Evolutionary conservation across 306 rosid species (phyloP).

Genomic region (Rosa persica): DNA sequence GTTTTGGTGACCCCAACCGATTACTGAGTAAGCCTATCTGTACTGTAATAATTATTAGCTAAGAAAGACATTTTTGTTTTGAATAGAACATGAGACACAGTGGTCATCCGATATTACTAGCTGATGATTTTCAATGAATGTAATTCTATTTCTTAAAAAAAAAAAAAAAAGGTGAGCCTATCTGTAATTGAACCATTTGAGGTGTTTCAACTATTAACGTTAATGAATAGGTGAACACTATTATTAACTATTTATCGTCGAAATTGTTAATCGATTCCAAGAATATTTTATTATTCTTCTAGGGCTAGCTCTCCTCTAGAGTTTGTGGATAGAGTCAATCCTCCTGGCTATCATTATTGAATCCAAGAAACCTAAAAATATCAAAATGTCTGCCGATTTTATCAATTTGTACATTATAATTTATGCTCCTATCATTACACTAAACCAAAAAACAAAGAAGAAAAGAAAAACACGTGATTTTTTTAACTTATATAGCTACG

Average conservation of each 20-base stretch:
- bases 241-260: not conserved
- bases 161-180: no score
- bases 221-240: no score
- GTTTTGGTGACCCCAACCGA: not conserved
- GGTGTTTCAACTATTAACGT: not conserved
- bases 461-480: not conserved
- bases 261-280: not conserved
- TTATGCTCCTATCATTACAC: not conserved
- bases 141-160: no score
- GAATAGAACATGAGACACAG: no score
- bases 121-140: no score
- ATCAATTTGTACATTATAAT: not conserved
- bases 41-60: no score
- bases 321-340: not conserved
- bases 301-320: not conserved
- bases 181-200: no score
- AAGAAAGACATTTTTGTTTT: no score
- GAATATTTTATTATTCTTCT: not conserved
- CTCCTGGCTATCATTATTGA: not conserved
- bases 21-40: not conserved
- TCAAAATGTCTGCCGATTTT: not conserved
- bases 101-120: no score
- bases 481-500: not conserved
- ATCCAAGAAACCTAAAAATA: not conserved
- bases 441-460: not conserved